phyloP scores from a whole-genome alignment of 1,139 yeast genomes.

The Debaryomycetaceae sp. region DNA sequence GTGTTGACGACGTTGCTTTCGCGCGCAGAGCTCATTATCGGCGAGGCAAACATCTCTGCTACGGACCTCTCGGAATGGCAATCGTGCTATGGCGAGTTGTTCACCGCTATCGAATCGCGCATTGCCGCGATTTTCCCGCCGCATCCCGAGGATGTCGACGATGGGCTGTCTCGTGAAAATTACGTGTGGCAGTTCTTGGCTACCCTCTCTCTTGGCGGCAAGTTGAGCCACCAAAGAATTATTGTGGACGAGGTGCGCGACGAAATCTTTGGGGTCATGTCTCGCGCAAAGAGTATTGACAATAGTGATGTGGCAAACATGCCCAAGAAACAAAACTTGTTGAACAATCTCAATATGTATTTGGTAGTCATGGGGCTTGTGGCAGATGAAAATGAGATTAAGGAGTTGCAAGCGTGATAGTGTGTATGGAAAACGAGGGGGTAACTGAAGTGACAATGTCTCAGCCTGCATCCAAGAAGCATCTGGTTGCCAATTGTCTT shows the following conservation, averaged over 20 bases:
- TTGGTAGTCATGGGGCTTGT: constrained; percentile 94
- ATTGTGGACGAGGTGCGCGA: constrained; percentile 93
- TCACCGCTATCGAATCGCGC: constrained; percentile 70
- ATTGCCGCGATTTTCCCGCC: constrained; percentile 80
- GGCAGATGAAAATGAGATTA: constrained; percentile 61
- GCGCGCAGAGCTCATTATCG: constrained; percentile 85
- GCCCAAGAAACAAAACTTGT: constrained; percentile 51
- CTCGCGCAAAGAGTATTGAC: constrained; percentile 61
- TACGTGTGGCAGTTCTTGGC: constrained; percentile 98
- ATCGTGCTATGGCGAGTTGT: constrained; percentile 69
- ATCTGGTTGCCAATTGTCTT: too few relatives aligned
- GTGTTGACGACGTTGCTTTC: constrained; percentile 81
- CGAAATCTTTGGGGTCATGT: constrained; percentile 84
- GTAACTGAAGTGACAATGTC: too few relatives aligned
- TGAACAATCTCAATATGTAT: constrained; percentile 80
- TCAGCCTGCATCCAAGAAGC: too few relatives aligned
- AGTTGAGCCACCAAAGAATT: constrained; percentile 84
- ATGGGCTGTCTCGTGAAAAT: constrained; percentile 48
- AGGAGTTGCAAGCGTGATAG: constrained; percentile 32
- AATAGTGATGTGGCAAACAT: constrained; percentile 42
- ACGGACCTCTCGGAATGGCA: constrained; percentile 67
- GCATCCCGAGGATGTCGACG: constrained; percentile 40
- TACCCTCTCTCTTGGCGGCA: constrained; percentile 85
- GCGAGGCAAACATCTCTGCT: constrained; percentile 57
- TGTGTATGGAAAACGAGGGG: too few relatives aligned